These are phyloP conservation scores for Termitomyces heimii DNA, from an alignment of 768 basidiomycete species.

Conservation along the genomic window DNA sequence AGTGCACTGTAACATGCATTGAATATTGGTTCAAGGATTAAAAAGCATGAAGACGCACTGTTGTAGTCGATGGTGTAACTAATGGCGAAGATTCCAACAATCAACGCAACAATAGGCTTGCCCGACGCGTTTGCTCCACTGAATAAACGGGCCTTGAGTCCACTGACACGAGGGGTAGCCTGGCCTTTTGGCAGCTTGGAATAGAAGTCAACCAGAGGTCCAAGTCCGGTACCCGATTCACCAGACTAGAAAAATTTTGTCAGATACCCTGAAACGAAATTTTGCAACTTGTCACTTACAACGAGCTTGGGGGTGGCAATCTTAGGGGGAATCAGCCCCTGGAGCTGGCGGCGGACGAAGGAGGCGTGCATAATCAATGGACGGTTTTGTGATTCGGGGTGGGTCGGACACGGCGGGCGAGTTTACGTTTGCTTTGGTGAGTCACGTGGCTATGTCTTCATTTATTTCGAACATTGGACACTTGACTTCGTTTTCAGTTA, in stretches of 20 bases:
- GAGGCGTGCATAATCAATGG: constrained; percentile 69
- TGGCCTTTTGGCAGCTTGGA: constrained; percentile 93
- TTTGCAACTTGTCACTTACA: constrained; percentile 38
- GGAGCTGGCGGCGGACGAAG: constrained; percentile 79
- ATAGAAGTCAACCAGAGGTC: constrained; percentile 90
- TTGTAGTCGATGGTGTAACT: constrained; percentile 89
- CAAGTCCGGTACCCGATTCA: constrained; percentile 74
- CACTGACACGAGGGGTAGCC: constrained; percentile 51
- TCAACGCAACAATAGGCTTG: constrained; percentile 55
- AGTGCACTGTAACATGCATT: constrained; percentile 52
- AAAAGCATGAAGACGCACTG: constrained; percentile 49
- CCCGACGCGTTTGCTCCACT: constrained; percentile 82
- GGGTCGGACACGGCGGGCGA: constrained; percentile 11
- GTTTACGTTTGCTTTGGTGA: constrained; percentile 6
- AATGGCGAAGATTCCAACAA: constrained; percentile 64
- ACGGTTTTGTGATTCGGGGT: constrained; percentile 15
- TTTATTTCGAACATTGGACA: too few relatives aligned
- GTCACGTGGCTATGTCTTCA: constrained; percentile 1
- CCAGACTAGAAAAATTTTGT: constrained; percentile 50
- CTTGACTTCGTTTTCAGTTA: neutral
- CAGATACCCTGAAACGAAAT: neutral
- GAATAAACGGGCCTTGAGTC: constrained; percentile 80
- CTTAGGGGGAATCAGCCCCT: constrained; percentile 88
- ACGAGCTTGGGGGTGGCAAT: constrained; percentile 88
- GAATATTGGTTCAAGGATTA: constrained; percentile 2